These are phyloP conservation scores for Myriosclerotinia curreyana DNA, from an alignment of 2,329 filamentous ascomycete species.

Conservation along the genomic window DNA sequence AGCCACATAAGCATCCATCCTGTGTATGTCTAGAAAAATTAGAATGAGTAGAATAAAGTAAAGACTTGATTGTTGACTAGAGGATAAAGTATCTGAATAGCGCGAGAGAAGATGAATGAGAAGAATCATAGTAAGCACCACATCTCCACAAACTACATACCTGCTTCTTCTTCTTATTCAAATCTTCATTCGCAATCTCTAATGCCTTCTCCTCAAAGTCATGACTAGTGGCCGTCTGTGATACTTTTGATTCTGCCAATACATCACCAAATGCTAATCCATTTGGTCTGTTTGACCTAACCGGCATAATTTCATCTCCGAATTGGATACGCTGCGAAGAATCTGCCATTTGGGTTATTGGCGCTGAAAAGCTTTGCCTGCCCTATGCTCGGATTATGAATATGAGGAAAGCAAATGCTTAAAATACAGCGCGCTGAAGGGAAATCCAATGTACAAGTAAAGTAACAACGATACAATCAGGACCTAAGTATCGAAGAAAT, in stretches of 20 bases:
- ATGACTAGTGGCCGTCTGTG: constrained; percentile 27
- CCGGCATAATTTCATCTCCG: constrained; percentile 31
- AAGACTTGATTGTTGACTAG: neutral
- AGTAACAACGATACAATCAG: neutral
- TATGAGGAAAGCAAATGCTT: neutral
- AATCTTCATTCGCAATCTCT: constrained; percentile 33
- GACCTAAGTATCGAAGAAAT: neutral
- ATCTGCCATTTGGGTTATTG: constrained; percentile 26
- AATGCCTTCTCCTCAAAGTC: constrained; percentile 33
- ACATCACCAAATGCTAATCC: constrained; percentile 18
- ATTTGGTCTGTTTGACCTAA: constrained; percentile 21
- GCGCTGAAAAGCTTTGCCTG: neutral
- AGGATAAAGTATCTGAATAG: too few species aligned
- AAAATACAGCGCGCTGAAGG: neutral
- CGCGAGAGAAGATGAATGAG: neutral
- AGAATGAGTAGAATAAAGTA: neutral
- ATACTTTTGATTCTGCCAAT: constrained; percentile 23
- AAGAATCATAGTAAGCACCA: neutral
- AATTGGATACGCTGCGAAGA: constrained; percentile 28
- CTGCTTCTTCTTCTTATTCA: constrained; percentile 38
- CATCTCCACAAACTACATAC: constrained; percentile 21
- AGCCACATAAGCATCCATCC: constrained; percentile 44
- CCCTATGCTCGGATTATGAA: neutral
- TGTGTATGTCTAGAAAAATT: constrained; percentile 27
- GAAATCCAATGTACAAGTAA: neutral